These are phyloP conservation scores for Fragaria ananassa DNA, from an alignment of 306 rosid genomes.

Conservation along the genomic window DNA sequence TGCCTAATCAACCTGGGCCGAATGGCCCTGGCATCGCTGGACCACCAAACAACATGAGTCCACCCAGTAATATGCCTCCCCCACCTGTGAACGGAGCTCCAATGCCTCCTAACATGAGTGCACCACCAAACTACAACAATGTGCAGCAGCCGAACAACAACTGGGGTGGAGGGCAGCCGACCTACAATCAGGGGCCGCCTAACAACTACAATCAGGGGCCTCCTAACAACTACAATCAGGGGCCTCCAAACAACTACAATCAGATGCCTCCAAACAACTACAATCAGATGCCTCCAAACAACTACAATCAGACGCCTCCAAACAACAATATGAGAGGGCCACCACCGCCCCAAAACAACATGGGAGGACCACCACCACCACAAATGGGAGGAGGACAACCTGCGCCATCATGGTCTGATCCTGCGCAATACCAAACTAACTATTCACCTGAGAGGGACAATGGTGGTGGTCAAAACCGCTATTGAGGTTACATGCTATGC, in stretches of 20 bases:
- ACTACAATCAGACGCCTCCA: constrained; percentile 25
- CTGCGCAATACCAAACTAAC: constrained; percentile 30
- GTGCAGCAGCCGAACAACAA: constrained; percentile 27
- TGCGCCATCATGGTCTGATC: constrained; percentile 46
- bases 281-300: constrained; percentile 9
- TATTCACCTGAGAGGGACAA: constrained; percentile 32
- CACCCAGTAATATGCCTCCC: constrained; percentile 6
- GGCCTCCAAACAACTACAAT: constrained; percentile 38
- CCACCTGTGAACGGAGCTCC: background rate
- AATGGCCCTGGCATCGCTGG: constrained; percentile 37
- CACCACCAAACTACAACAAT: constrained; percentile 21
- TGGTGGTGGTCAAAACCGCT: constrained; percentile 39
- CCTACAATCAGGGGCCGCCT: constrained; percentile 5
- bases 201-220: constrained; percentile 10
- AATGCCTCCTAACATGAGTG: constrained; percentile 3
- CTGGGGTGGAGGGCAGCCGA: constrained; percentile 16
- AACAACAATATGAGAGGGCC: constrained; percentile 37
- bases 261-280: constrained; percentile 15
- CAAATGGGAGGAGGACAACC: constrained; percentile 14
- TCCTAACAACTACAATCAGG: background rate
- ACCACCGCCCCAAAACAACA: background rate
- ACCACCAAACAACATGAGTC: constrained; percentile 21
- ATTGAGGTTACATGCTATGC: constrained; percentile 20
- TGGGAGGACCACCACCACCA: constrained; percentile 8
- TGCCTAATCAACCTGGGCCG: constrained; percentile 30